phyloP scores from a whole-genome alignment of 2,329 filamentous ascomycete genomes.

The Penicillium oxalicum region DNA sequence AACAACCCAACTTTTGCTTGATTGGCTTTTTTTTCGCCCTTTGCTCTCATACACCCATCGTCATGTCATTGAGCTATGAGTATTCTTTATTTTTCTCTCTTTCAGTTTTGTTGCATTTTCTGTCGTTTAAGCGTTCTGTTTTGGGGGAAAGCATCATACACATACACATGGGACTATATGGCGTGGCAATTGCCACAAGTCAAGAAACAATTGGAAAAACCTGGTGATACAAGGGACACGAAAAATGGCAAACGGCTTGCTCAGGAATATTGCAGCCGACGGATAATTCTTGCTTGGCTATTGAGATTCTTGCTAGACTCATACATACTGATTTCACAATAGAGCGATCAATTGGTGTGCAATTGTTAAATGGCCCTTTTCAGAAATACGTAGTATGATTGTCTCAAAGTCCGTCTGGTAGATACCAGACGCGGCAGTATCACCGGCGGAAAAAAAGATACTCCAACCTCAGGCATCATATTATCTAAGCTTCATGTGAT shows the following conservation, averaged over 20 bases:
- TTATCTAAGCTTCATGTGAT: conserved; percentile 48
- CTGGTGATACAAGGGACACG: neutral
- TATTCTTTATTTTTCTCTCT: conserved; percentile 9
- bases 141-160: conserved; percentile 7
- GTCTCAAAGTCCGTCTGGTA: no score
- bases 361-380: no score
- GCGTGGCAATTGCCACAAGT: no score
- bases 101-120: conserved; percentile 9
- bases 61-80: conserved; percentile 7
- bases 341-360: no score
- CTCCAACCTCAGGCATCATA: conserved; percentile 15
- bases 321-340: neutral
- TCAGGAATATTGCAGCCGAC: conserved; percentile 4
- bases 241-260: neutral
- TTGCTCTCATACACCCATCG: neutral
- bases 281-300: neutral
- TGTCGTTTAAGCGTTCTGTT: conserved; percentile 13
- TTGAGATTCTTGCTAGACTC: neutral
- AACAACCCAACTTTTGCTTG: no score
- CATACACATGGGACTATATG: neutral
- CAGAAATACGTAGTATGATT: no score
- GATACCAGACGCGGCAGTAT: no score
- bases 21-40: no score
- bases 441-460: no score
- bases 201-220: neutral